Evolutionary conservation across 805 yeast species (phyloP), one percentile per base, ranked within the genome.

Genomic region (Nakazawaea laoshanensis): DNA sequence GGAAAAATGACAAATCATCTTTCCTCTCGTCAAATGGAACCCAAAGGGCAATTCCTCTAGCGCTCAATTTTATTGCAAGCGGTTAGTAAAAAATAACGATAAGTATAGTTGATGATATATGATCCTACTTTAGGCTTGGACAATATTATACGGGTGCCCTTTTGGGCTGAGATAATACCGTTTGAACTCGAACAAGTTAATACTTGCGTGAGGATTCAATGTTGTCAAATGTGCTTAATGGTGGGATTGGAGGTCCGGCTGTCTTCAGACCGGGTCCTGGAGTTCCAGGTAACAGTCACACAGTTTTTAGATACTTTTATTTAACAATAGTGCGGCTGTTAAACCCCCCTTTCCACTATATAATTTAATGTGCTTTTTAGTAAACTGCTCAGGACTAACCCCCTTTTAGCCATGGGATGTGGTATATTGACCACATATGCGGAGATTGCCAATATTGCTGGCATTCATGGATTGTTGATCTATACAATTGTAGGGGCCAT

Each of bases 1-100:
- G 55, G 41, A 65, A 66, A 23, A 62, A 68, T 32, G 63, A 67
- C 26, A 59, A 63, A 27, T 63, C 66, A 25, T 67, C 75, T 5
- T 88, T 83, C 48, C 57, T 87, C 35, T 67, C 87, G 2, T 77
- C 88, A 3, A 84, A 87, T 57, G 79, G 92, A 9, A 75, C 95
- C 1, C 88, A 83, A 46, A 65, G 65, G 27, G 94, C 86, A 18
- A 21, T 85, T 11, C 95, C 95, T 1, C 61, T 88, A 45, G 82
- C 95, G 2, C 63, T 88, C 39, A 88, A 88, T 53, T 88, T 88
- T 52, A 74, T 88, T 35, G 96, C 96, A 32, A 77, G 94, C 44
- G 94, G 94, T 71, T 65, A 61, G 83, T 78, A 55, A 28, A 9
- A 29, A 12, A 21, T 29, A 5, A 35, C 38, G 38, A 35, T 35